These are phyloP conservation scores for Penicillium atrosanguineum DNA, from an alignment of 495 filamentous ascomycete genomes.

Conservation along the genomic window DNA sequence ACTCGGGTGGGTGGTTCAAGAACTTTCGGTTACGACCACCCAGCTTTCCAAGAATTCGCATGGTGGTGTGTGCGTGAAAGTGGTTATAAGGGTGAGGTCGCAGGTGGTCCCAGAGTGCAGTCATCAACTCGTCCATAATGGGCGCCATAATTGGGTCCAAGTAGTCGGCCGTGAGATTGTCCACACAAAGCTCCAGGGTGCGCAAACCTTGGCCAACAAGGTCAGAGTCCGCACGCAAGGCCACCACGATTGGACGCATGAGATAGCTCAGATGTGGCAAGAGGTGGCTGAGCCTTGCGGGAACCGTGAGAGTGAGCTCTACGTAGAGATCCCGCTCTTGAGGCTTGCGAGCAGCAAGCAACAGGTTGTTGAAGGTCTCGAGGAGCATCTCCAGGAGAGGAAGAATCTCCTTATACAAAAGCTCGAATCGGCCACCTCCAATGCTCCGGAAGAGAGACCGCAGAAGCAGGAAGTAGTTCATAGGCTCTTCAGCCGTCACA, in stretches of 20 bases:
- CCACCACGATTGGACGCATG: slow-evolving; percentile 96
- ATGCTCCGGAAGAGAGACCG: slow-evolving; percentile 94
- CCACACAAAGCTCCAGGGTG: slow-evolving; percentile 94
- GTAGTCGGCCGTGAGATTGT: slow-evolving; percentile 97
- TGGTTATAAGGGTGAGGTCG: slow-evolving; percentile 91
- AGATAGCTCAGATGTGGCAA: slow-evolving; percentile 95
- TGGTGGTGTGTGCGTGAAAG: slow-evolving; percentile 94
- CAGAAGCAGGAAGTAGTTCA: slow-evolving; percentile 96
- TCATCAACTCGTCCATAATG: slow-evolving; percentile 97
- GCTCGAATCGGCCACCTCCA: slow-evolving; percentile 94
- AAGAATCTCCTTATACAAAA: slow-evolving; percentile 95
- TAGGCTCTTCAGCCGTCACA: slow-evolving; percentile 91
- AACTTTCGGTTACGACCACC: slow-evolving; percentile 95
- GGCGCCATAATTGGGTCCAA: slow-evolving; percentile 98
- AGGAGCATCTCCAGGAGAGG: slow-evolving; percentile 95
- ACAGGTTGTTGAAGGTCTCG: slow-evolving; percentile 91
- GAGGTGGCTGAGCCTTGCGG: slow-evolving; percentile 89
- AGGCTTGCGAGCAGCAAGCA: slow-evolving; percentile 83
- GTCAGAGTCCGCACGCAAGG: slow-evolving; percentile 85
- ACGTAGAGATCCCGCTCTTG: slow-evolving; percentile 94
- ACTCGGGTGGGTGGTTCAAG: slow-evolving; percentile 77
- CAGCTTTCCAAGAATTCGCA: slow-evolving; percentile 96
- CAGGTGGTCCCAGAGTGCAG: slow-evolving; percentile 90
- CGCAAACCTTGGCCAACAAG: slow-evolving; percentile 91
- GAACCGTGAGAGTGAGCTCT: slow-evolving; percentile 93